Percentiles rank a stretch among this genome's conserved stretches.
Evolutionary conservation across 345 rosid species (phyloP).

Genomic region (Moricandia arvensis): DNA sequence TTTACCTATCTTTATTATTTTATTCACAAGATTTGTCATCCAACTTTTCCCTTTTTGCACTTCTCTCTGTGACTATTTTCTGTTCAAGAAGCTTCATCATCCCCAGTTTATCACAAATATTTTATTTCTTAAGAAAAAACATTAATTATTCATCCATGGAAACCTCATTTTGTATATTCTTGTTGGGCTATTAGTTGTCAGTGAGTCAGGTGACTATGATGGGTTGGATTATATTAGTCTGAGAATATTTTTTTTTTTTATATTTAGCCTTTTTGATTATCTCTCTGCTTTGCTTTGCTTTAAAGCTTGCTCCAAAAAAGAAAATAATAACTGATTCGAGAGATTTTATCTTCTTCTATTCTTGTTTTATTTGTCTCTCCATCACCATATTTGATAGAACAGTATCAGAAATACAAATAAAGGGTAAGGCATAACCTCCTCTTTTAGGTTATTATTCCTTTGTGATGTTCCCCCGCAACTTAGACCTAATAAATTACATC

Average conservation of each 20-base stretch:
- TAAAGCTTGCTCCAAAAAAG: slow-evolving; percentile 21
- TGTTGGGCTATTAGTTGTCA: slow-evolving; percentile 24
- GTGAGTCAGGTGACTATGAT: slow-evolving; percentile 24
- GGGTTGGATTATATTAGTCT: not conserved
- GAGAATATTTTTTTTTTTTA: not conserved
- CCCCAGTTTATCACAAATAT: not conserved
- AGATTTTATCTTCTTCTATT: not conserved
- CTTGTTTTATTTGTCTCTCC: slow-evolving; percentile 23
- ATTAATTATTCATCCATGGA: not conserved
- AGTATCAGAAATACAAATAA: not conserved
- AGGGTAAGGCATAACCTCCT: slow-evolving; percentile 8
- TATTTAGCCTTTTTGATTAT: not conserved
- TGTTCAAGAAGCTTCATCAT: slow-evolving; percentile 15
- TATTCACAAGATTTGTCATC: slow-evolving; percentile 22
- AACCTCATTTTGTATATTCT: slow-evolving; percentile 26
- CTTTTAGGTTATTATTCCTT: slow-evolving; percentile 11
- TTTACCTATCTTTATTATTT: not conserved
- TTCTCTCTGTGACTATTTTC: slow-evolving; percentile 27
- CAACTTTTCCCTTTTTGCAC: not conserved
- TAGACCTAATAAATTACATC: not conserved
- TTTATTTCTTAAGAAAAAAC: not conserved
- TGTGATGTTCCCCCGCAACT: slow-evolving; percentile 23
- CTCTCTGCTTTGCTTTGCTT: slow-evolving; percentile 15
- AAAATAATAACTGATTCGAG: not conserved
- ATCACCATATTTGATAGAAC: not conserved